Base-by-base conservation (phyloP, 176 grass and related monocot genomes). In the Raddia guianensis region DNA sequence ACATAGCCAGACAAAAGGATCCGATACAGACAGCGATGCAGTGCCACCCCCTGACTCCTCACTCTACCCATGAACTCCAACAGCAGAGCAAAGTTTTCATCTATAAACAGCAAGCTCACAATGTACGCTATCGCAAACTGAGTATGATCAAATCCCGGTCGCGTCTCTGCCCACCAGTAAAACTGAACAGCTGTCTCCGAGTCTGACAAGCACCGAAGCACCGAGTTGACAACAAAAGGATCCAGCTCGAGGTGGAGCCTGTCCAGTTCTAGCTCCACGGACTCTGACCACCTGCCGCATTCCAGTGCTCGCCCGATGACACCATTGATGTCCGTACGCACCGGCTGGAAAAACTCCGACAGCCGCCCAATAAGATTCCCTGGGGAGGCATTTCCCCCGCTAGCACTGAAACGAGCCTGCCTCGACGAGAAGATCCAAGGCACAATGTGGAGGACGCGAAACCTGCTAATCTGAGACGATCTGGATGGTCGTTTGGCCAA, bases 1-100 rank as follows among this genome's bases (percentile, higher is more conserved):
- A 86, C 86, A 71, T 86, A 91, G 16, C 86, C 86, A 0, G 86
- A 84, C 74, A 94, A 75, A 57, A 91, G 89, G 48, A 91, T 75
- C 65, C 92, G 70, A 76, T 94, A 94, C 67, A 86, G 42, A 14
- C 88, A 84, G 4, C 92, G 88, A 90, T 94, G 92, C 61, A 91
- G 19, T 20, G 76, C 42, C 27, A 89, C 53, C 27, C 88, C 92
- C 15, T 84, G 81, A 45, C 47, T 78, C 80, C 80, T 91, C 57
- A 89, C 74, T 72, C 71, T 68, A 42, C 60, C 77, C 1, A 94
- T 74, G 87, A 94, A 76, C 75, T 94, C 89, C 0, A 66, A 84
- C 19, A 94, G 43, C 43, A 94, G 72, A 64, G 37, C 80, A 50
- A 91, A 86, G 37, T 91, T 86, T 9, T 20, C 66, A 78, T 94